Percentiles rank a stretch among this genome's conserved stretches.
Conservation (phyloP, 495 filamentous ascomycete genomes). For the Aspergillus homomorphus region DNA sequence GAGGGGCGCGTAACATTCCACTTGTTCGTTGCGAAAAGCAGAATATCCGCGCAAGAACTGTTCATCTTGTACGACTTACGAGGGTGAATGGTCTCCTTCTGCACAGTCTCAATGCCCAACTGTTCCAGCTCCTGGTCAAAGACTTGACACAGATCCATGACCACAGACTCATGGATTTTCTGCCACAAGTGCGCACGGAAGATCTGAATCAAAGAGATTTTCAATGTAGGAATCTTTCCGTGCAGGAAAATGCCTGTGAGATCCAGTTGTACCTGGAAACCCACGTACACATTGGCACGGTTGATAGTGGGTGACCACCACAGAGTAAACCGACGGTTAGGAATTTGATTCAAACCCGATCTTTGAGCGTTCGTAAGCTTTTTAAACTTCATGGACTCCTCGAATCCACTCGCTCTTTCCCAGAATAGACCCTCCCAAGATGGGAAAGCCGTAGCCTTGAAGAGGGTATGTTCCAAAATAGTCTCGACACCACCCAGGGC, state of each 20-base stretch:
- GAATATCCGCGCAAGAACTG: constrained; percentile 97
- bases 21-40: constrained; percentile 96
- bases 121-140: constrained; percentile 97
- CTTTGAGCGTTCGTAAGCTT: constrained; percentile 98
- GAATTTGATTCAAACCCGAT: constrained; percentile 98
- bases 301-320: constrained; percentile 92
- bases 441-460: constrained; percentile 98
- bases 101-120: constrained; percentile 94
- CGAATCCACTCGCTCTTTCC: constrained; percentile 67
- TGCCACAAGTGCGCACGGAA: constrained; percentile 99
- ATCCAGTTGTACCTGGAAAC: constrained; percentile 99
- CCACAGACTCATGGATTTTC: constrained; percentile 98
- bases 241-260: constrained; percentile 99
- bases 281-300: constrained; percentile 61
- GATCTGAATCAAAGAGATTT: constrained; percentile 98
- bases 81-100: constrained; percentile 99
- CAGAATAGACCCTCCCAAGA: constrained; percentile 99
- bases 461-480: constrained; percentile 95
- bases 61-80: constrained; percentile 99
- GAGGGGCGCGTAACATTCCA: constrained; percentile 97
- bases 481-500: constrained; percentile 99
- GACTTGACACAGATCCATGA: constrained; percentile 99
- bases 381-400: constrained; percentile 87
- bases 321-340: constrained; percentile 97
- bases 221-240: constrained; percentile 97